phyloP scores from a whole-genome alignment of 129 eudicot species.

The Centaurea solstitialis region DNA sequence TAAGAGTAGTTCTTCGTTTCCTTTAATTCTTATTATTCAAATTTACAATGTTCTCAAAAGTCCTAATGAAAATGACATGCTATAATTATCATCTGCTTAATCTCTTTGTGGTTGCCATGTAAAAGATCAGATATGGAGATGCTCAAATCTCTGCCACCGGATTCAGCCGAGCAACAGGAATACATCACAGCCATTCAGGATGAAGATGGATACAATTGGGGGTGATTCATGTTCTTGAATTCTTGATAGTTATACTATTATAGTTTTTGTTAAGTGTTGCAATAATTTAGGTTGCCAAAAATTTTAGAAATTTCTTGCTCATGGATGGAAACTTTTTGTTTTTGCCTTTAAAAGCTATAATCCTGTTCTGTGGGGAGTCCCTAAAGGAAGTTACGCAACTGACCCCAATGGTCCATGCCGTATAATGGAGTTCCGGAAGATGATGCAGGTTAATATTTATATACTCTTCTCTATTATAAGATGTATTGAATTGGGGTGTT shows the following conservation, averaged over 20 bases:
- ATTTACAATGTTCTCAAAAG: not conserved
- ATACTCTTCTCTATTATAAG: not conserved
- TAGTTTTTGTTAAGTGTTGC: not conserved
- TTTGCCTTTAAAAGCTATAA: constrained; percentile 66
- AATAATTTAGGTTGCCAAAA: not conserved
- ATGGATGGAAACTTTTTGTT: not conserved
- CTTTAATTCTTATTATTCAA: not conserved
- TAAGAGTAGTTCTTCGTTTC: constrained; percentile 24
- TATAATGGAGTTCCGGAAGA: constrained; percentile 80
- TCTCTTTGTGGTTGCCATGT: constrained; percentile 17
- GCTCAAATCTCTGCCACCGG: constrained; percentile 79
- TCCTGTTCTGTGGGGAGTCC: constrained; percentile 96
- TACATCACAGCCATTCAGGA: constrained; percentile 72
- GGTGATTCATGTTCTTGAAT: constrained; percentile 44
- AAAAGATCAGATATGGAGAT: constrained; percentile 56
- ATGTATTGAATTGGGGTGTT: constrained; percentile 6
- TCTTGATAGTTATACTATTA: not conserved
- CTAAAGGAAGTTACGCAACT: constrained; percentile 97
- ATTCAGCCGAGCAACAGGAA: constrained; percentile 88
- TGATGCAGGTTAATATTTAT: constrained; percentile 74
- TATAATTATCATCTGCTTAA: not conserved
- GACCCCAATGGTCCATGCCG: constrained; percentile 77
- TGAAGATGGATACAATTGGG: constrained; percentile 96
- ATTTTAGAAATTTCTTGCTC: too few relatives aligned
- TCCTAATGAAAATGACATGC: not conserved